A percentile compares a stretch with the other conserved stretches of the same genome.
Evolutionary conservation across 495 filamentous ascomycete genomes (phyloP).

Genomic region (Thermochaetoides thermophila): DNA sequence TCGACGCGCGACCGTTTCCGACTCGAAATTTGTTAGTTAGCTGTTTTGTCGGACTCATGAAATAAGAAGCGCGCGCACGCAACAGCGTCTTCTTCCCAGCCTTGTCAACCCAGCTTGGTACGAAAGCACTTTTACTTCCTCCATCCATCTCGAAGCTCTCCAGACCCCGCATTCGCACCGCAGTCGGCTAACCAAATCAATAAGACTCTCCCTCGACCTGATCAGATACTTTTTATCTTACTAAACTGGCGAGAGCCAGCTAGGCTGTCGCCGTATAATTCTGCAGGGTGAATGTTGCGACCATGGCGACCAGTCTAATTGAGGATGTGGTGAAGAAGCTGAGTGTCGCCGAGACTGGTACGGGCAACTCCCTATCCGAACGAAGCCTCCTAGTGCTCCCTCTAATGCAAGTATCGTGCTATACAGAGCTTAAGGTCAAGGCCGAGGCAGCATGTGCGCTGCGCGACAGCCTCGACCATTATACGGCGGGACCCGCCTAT

Average conservation of each 20-base stretch:
- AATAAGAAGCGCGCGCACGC: conserved; percentile 1
- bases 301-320: conserved; percentile 37
- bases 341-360: conserved; percentile 38
- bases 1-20: neutral
- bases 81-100: neutral
- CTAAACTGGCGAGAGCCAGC: neutral
- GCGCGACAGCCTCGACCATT: conserved; percentile 70
- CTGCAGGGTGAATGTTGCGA: conserved; percentile 20
- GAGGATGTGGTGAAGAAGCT: conserved; percentile 40
- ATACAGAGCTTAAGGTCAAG: conserved; percentile 58
- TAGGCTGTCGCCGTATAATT: conserved; percentile 5
- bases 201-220: neutral
- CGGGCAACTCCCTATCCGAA: conserved; percentile 1
- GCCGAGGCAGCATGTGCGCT: conserved; percentile 63
- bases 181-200: neutral
- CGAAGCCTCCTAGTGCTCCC: neutral
- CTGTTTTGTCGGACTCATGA: neutral
- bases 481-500: conserved; percentile 44
- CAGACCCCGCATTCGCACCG: too few species aligned
- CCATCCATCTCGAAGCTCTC: too few species aligned
- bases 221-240: neutral
- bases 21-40: neutral
- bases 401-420: neutral
- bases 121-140: too few species aligned
- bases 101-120: neutral